phyloP scores from a whole-genome alignment of 1,139 yeast genomes.

The Arxiozyma telluris region DNA sequence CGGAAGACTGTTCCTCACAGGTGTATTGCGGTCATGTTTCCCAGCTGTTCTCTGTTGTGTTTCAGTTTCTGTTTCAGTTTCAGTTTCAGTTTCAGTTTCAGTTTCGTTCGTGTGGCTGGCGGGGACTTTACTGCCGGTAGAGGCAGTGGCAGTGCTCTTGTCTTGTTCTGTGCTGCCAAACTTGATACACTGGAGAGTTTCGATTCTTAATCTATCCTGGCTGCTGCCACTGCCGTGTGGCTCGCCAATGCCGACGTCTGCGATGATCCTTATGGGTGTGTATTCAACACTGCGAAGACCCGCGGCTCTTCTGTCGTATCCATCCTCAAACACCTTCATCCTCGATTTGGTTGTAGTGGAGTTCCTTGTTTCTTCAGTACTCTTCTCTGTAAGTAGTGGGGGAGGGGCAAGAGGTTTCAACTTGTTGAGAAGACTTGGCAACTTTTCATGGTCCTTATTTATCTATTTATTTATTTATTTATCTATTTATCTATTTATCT shows the following conservation, averaged over 20 bases:
- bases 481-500: too few relatives aligned
- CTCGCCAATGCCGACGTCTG: background rate
- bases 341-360: background rate
- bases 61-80: too few relatives aligned
- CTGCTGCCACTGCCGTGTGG: background rate
- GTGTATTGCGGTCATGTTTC: too few relatives aligned
- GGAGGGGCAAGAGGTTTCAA: background rate
- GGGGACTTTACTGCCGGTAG: background rate
- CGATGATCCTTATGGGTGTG: background rate
- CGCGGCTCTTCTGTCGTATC: conserved; percentile 9
- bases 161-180: background rate
- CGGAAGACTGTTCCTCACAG: background rate
- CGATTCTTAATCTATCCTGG: background rate
- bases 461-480: too few relatives aligned
- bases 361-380: background rate
- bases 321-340: conserved; percentile 8
- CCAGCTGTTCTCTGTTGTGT: background rate
- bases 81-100: too few relatives aligned
- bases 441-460: too few relatives aligned
- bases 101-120: background rate
- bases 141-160: background rate
- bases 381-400: background rate
- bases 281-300: background rate
- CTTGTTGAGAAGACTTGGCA: too few relatives aligned
- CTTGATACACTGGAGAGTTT: background rate